These are phyloP conservation scores for Mycogone perniciosa DNA, from an alignment of 2,329 filamentous ascomycete species.

Conservation along the genomic window DNA sequence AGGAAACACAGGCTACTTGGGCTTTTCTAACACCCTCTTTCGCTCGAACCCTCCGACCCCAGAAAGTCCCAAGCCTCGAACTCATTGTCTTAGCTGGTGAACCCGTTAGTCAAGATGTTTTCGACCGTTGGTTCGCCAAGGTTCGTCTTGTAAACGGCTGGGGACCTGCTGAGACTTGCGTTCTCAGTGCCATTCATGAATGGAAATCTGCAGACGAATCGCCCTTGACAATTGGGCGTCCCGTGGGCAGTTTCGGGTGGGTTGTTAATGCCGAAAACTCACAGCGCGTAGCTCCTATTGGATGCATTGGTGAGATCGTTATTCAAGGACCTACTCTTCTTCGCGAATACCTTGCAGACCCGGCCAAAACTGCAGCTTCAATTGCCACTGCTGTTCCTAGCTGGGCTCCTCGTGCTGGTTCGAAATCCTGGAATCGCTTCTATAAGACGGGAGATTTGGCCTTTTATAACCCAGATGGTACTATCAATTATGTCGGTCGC, in stretches of 20 bases:
- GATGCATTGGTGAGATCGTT: slow-evolving; percentile 10
- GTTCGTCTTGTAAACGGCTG: slow-evolving; percentile 9
- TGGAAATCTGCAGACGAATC: slow-evolving; percentile 9
- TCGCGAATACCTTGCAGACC: slow-evolving; percentile 9
- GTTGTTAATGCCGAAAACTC: slow-evolving; percentile 5
- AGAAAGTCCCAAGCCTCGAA: slow-evolving; percentile 7
- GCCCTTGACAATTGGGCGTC: slow-evolving; percentile 7
- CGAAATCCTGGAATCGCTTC: slow-evolving; percentile 4
- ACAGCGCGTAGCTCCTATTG: slow-evolving; percentile 4
- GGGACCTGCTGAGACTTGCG: slow-evolving; percentile 12
- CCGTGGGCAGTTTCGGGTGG: slow-evolving; percentile 8
- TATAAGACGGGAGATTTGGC: slow-evolving; percentile 7
- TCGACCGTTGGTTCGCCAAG: slow-evolving; percentile 9
- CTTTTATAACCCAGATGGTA: slow-evolving; percentile 7
- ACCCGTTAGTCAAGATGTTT: slow-evolving; percentile 7
- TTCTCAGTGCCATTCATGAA: slow-evolving; percentile 7
- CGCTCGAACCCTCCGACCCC: slow-evolving; percentile 15
- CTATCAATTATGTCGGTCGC: slow-evolving; percentile 2
- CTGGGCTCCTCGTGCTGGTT: slow-evolving; percentile 1
- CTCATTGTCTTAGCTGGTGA: slow-evolving; percentile 11
- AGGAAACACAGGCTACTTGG: slow-evolving; percentile 6
- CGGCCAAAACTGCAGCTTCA: slow-evolving; percentile 3
- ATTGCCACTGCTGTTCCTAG: slow-evolving; percentile 2
- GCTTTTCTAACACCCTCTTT: slow-evolving; percentile 12
- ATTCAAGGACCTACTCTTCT: slow-evolving; percentile 10